These are phyloP conservation scores for Paraleonurus japonicus DNA, from an alignment of 257 asterid genomes.

Conservation along the genomic window DNA sequence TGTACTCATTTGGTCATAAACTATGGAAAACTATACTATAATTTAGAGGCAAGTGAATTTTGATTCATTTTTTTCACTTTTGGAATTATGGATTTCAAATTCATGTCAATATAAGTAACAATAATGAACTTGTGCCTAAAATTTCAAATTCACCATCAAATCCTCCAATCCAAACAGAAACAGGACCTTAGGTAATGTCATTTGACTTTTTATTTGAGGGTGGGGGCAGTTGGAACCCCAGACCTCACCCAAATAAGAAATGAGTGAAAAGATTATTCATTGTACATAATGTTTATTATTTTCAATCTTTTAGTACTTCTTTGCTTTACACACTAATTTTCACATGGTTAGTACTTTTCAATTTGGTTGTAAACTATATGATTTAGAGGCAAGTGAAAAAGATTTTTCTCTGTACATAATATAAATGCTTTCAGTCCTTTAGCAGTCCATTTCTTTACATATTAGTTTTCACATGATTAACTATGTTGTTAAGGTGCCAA, in stretches of 20 bases:
- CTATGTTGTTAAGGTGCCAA: neutral
- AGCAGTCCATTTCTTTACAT: neutral
- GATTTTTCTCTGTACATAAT: neutral
- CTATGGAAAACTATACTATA: neutral
- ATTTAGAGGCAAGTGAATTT: neutral
- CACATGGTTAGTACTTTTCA: neutral
- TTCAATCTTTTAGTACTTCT: neutral
- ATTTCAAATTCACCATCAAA: neutral
- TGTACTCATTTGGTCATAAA: neutral
- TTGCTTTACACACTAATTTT: neutral
- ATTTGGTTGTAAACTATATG: neutral
- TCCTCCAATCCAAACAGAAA: neutral
- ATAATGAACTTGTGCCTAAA: neutral
- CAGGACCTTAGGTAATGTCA: neutral
- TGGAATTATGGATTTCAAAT: neutral
- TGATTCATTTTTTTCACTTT: neutral
- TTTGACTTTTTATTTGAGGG: neutral
- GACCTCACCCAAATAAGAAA: neutral
- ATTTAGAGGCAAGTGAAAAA: neutral
- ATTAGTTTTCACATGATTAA: neutral
- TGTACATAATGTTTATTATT: neutral
- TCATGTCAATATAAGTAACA: neutral
- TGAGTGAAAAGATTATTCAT: neutral
- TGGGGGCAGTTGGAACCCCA: neutral
- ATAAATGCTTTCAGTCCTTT: neutral